Conservation (phyloP, 2,329 filamentous ascomycete species). For the Aspergillus terreus region DNA sequence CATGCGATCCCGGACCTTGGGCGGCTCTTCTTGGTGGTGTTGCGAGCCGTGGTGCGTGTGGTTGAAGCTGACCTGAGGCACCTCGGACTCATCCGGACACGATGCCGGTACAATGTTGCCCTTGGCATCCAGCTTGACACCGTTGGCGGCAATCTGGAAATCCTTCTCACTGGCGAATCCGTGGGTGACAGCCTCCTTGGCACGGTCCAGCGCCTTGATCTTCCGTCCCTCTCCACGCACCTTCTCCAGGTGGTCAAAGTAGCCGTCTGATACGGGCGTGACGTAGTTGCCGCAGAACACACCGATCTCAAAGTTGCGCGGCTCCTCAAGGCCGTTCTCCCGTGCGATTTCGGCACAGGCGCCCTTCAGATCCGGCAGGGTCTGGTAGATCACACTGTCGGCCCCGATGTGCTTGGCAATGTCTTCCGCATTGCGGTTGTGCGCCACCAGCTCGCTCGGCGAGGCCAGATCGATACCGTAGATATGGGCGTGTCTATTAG, state of each 20-base stretch:
- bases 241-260: conserved; percentile 76
- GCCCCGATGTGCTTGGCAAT: conserved; percentile 68
- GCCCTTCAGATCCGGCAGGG: conserved; percentile 72
- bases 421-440: conserved; percentile 58
- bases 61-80: conserved; percentile 21
- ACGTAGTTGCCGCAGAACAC: conserved; percentile 88
- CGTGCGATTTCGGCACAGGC: conserved; percentile 69
- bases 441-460: conserved; percentile 66
- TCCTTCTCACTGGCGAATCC: conserved; percentile 60
- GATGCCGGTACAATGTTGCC: conserved; percentile 55
- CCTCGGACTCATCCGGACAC: conserved; percentile 19
- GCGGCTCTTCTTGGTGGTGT: conserved; percentile 30
- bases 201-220: conserved; percentile 62
- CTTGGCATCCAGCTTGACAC: conserved; percentile 53
- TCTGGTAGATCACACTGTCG: conserved; percentile 73
- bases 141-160: conserved; percentile 60
- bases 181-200: conserved; percentile 61
- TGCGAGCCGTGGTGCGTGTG: conserved; percentile 12
- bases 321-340: conserved; percentile 51
- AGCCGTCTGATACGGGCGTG: conserved; percentile 72
- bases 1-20: conserved; percentile 49
- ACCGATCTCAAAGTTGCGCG: conserved; percentile 75
- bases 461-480: conserved; percentile 77
- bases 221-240: conserved; percentile 68
- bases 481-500: conserved; percentile 68